A percentile compares a stretch with the other conserved stretches of the same genome.
Evolutionary conservation across 495 filamentous ascomycete genomes (phyloP).

Genomic region (Penicillium manginii): DNA sequence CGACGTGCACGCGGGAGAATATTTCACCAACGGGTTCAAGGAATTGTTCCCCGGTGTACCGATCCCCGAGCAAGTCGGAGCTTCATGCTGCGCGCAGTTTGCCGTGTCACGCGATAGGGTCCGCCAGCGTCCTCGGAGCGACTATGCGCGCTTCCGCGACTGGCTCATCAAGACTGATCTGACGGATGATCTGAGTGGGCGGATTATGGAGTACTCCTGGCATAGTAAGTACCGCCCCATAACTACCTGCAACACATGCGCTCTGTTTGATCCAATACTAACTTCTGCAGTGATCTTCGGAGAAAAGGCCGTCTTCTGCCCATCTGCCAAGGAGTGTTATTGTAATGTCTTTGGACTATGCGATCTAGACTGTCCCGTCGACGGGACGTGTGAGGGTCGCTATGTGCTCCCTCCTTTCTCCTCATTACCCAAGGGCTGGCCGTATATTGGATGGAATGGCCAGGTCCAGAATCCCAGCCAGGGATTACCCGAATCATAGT

Average conservation of each 20-base stretch:
- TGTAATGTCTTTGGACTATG: slow-evolving; percentile 68
- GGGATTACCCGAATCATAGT: slow-evolving; percentile 39
- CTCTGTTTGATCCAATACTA: background rate
- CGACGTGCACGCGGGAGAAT: slow-evolving; percentile 50
- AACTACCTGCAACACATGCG: background rate
- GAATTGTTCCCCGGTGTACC: slow-evolving; percentile 56
- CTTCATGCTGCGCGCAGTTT: slow-evolving; percentile 75
- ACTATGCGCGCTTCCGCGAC: slow-evolving; percentile 59
- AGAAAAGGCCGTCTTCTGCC: slow-evolving; percentile 58
- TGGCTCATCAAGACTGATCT: slow-evolving; percentile 65
- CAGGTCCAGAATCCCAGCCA: slow-evolving; percentile 45
- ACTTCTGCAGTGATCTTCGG: slow-evolving; percentile 50
- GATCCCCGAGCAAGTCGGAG: slow-evolving; percentile 55
- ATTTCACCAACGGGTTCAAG: slow-evolving; percentile 57
- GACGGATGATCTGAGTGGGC: slow-evolving; percentile 60
- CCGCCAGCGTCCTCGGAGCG: slow-evolving; percentile 45
- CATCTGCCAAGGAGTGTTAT: slow-evolving; percentile 59
- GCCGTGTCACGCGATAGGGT: slow-evolving; percentile 64
- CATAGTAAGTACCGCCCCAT: slow-evolving; percentile 50
- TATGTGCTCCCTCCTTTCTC: slow-evolving; percentile 53
- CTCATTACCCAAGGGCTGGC: slow-evolving; percentile 54
- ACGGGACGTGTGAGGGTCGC: slow-evolving; percentile 43
- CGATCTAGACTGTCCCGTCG: slow-evolving; percentile 46
- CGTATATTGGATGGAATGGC: slow-evolving; percentile 54
- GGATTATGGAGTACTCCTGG: slow-evolving; percentile 77